Evolutionary conservation across 2,329 filamentous ascomycete genomes (phyloP).

Genomic region (Claviceps sorghi): DNA sequence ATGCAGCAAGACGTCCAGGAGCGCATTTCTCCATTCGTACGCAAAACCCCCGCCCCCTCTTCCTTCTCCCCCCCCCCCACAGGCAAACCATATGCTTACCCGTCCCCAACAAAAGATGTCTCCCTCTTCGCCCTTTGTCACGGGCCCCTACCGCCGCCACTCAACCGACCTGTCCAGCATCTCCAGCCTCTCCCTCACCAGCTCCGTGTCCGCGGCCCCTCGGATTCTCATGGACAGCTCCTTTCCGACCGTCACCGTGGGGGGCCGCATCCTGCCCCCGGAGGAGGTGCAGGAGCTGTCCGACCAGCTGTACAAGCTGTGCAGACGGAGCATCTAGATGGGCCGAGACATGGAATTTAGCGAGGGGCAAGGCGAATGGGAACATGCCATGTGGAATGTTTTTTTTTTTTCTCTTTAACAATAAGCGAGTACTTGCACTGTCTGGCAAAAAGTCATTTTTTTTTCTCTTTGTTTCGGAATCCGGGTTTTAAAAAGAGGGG

Average conservation of each 20-base stretch:
- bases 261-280: background rate
- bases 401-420: no score
- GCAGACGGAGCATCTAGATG: background rate
- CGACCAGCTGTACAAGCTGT: slow-evolving; percentile 3
- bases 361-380: no score
- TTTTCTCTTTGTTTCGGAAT: no score
- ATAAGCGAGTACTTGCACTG: no score
- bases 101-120: background rate
- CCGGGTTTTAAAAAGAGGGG: no score
- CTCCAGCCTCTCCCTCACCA: slow-evolving; percentile 1
- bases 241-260: background rate
- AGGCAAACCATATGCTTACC: no score
- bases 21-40: slow-evolving; percentile 19
- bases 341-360: no score
- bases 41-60: background rate
- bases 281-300: slow-evolving; percentile 3
- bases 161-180: slow-evolving; percentile 2
- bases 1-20: slow-evolving; percentile 31
- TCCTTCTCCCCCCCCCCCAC: background rate
- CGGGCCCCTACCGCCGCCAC: background rate
- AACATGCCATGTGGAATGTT: no score
- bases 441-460: no score
- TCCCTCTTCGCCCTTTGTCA: background rate
- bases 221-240: background rate
- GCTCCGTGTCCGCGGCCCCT: background rate